Evolutionary conservation across 164 flowering plant species (phyloP).

Genomic region (Magnolia kwangsiensis): DNA sequence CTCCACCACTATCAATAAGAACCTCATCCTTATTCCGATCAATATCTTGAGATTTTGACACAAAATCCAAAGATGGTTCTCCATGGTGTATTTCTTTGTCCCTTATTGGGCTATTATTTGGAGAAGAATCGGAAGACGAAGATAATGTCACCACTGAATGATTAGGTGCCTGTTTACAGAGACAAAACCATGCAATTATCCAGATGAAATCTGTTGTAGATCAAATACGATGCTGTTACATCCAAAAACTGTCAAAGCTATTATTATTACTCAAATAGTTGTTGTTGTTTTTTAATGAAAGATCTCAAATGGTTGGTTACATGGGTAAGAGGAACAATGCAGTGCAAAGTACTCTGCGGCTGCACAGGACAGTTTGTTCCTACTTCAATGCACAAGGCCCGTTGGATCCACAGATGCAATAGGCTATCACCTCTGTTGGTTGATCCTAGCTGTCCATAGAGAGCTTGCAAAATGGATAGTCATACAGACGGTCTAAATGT

Average conservation of each 20-base stretch:
- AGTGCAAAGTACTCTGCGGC: too few species aligned
- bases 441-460: too few species aligned
- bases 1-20: conserved; percentile 22
- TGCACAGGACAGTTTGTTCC: neutral
- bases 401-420: too few species aligned
- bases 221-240: too few species aligned
- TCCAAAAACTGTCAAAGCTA: neutral
- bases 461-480: too few species aligned
- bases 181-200: neutral
- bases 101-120: conserved; percentile 20
- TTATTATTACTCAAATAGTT: neutral
- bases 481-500: too few species aligned
- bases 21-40: conserved; percentile 23
- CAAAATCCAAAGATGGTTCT: conserved; percentile 14
- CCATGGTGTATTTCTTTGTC: conserved; percentile 24
- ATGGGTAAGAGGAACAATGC: too few species aligned
- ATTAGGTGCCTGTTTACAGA: conserved; percentile 38
- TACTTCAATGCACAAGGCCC: too few species aligned
- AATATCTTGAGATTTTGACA: conserved; percentile 9
- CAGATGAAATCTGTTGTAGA: neutral
- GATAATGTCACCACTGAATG: conserved; percentile 36
- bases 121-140: conserved; percentile 55
- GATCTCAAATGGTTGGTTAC: neutral
- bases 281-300: too few species aligned
- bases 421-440: too few species aligned